Conservation (phyloP, 2,329 filamentous ascomycete genomes). For the Hymenoscyphus albidus region DNA sequence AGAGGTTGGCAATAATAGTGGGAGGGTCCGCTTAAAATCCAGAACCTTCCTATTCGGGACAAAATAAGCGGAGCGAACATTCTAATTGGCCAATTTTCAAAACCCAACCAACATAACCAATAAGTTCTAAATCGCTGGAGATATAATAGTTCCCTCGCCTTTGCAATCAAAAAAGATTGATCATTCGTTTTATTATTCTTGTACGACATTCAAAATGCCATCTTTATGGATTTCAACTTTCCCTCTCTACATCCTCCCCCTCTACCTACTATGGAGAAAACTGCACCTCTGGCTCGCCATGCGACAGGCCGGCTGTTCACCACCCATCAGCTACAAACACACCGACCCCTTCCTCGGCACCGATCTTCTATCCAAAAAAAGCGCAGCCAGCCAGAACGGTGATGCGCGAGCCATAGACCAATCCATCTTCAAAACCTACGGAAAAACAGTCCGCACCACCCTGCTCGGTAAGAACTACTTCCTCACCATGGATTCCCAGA, state of each 20-base stretch:
- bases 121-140: too few species aligned
- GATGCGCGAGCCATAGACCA: slow-evolving; percentile 7
- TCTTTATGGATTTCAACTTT: too few species aligned
- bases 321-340: slow-evolving; percentile 5
- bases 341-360: slow-evolving; percentile 2
- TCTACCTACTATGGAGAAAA: background rate
- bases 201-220: too few species aligned
- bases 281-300: background rate
- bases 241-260: background rate
- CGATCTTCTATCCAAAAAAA: slow-evolving; percentile 3
- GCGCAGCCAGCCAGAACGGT: background rate
- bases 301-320: slow-evolving; percentile 4
- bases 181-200: too few species aligned
- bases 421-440: slow-evolving; percentile 11
- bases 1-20: too few species aligned
- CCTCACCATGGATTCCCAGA: slow-evolving; percentile 48
- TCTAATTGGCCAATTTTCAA: too few species aligned
- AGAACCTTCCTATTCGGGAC: too few species aligned
- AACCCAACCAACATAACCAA: too few species aligned
- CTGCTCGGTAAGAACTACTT: slow-evolving; percentile 11
- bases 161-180: too few species aligned
- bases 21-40: too few species aligned
- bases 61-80: too few species aligned
- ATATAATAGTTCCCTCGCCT: too few species aligned
- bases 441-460: slow-evolving; percentile 14